A percentile compares a stretch with the other conserved stretches of the same genome.
These are phyloP conservation scores for Albatrellus ellisii DNA, from an alignment of 768 basidiomycete genomes.

Conservation along the genomic window DNA sequence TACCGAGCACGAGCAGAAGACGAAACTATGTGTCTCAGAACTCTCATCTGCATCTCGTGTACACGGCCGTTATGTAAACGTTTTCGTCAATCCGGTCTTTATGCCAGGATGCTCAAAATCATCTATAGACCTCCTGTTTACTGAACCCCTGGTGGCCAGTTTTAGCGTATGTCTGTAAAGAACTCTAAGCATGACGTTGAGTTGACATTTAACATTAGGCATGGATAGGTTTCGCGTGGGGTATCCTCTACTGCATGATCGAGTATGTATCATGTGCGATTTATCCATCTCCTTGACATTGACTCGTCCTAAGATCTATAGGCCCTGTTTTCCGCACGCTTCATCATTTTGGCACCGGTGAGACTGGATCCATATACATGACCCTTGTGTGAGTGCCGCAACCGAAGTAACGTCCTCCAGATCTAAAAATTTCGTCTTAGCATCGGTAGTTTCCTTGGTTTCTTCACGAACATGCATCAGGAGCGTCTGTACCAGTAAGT, in stretches of 20 bases:
- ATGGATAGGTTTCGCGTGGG: conserved; percentile 68
- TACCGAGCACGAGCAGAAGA: conserved; percentile 57
- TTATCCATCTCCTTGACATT: not conserved
- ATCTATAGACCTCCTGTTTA: conserved; percentile 47
- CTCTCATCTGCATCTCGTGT: conserved; percentile 56
- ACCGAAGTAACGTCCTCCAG: not conserved
- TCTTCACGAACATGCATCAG: conserved; percentile 19
- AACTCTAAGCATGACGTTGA: not conserved
- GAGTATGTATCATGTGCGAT: conserved; percentile 24
- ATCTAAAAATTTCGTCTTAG: conserved; percentile 22
- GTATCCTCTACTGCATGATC: conserved; percentile 55
- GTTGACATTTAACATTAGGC: conserved; percentile 25
- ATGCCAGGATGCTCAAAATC: too few relatives aligned
- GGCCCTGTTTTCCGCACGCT: conserved; percentile 41
- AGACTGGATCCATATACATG: conserved; percentile 46
- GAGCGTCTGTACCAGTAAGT: conserved; percentile 18
- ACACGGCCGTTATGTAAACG: conserved; percentile 60
- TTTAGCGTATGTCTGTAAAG: conserved; percentile 42
- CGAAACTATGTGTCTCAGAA: conserved; percentile 37
- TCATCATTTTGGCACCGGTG: conserved; percentile 45
- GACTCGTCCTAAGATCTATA: conserved; percentile 31
- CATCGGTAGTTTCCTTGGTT: conserved; percentile 28
- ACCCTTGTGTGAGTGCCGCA: conserved; percentile 33
- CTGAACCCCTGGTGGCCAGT: conserved; percentile 63
- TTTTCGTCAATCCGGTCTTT: not conserved